Percentiles rank a stretch among this genome's conserved stretches.
phyloP scores from a whole-genome alignment of 2,329 filamentous ascomycete species.

The Periconia sp. region DNA sequence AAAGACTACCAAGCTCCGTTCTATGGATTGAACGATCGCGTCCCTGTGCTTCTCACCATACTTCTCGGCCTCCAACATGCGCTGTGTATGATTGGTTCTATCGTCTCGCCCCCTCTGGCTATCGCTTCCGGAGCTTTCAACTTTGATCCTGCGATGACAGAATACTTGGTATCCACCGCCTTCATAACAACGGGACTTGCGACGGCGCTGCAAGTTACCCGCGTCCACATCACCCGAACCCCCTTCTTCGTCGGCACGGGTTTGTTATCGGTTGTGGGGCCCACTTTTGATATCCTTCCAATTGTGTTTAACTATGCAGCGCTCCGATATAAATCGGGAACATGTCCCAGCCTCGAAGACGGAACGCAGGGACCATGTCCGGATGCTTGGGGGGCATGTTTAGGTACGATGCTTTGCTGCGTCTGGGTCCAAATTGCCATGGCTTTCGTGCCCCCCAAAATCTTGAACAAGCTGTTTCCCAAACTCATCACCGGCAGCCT shows the following conservation, averaged over 20 bases:
- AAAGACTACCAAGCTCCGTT: constrained; percentile 28
- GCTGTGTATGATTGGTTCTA: constrained; percentile 26
- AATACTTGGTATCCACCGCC: constrained; percentile 29
- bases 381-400: constrained; percentile 28
- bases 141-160: constrained; percentile 24
- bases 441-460: constrained; percentile 27
- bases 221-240: constrained; percentile 25
- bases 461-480: constrained; percentile 26
- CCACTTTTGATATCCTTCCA: constrained; percentile 32
- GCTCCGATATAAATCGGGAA: constrained; percentile 26
- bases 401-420: constrained; percentile 46
- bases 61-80: constrained; percentile 34
- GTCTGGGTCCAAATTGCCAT: constrained; percentile 38
- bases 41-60: constrained; percentile 27
- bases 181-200: constrained; percentile 34
- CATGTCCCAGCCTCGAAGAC: constrained; percentile 20
- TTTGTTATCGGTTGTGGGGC: constrained; percentile 27
- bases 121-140: constrained; percentile 33
- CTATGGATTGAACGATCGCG: constrained; percentile 27
- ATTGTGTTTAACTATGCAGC: constrained; percentile 30
- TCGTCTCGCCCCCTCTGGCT: constrained; percentile 33
- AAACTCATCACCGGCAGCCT: constrained; percentile 29
- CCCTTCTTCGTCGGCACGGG: constrained; percentile 34
- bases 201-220: constrained; percentile 29
- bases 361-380: constrained; percentile 24